Evolutionary conservation across 2,329 filamentous ascomycete genomes (phyloP).

Genomic region (Ophiostoma sp.): DNA sequence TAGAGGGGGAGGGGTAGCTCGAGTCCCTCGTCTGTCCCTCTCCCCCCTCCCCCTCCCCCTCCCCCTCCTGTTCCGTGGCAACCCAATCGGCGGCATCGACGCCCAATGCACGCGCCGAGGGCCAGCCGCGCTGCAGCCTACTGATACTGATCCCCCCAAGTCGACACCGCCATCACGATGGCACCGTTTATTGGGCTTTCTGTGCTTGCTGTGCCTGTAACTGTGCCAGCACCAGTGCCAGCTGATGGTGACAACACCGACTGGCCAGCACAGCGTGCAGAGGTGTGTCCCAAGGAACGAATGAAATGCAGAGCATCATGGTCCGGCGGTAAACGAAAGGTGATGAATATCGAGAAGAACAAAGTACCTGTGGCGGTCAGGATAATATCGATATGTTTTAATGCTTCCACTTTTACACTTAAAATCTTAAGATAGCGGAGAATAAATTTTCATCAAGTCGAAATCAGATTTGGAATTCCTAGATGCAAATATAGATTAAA

Average conservation of each 20-base stretch:
- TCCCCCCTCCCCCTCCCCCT: background rate
- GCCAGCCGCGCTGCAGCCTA: background rate
- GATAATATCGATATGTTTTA: background rate
- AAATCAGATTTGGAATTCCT: no score
- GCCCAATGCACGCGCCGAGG: constrained; percentile 14
- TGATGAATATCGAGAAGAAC: background rate
- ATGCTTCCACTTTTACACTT: no score
- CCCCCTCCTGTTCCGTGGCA: constrained; percentile 6
- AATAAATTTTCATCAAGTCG: no score
- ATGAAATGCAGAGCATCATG: background rate
- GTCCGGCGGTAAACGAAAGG: constrained; percentile 7
- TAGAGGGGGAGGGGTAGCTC: constrained; percentile 13
- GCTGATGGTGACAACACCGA: constrained; percentile 13
- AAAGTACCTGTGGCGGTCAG: background rate
- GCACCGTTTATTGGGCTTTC: no score
- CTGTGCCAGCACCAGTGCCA: background rate
- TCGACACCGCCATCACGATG: no score
- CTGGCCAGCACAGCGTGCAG: constrained; percentile 11
- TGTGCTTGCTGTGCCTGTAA: background rate
- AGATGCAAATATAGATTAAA: background rate
- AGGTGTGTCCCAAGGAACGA: background rate
- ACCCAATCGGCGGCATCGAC: constrained; percentile 12
- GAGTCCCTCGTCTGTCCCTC: background rate
- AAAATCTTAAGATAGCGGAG: no score
- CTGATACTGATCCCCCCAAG: no score